Conservation (phyloP, 371 early-diverging fungal genomes). For the Lichtheimia ramosa region DNA sequence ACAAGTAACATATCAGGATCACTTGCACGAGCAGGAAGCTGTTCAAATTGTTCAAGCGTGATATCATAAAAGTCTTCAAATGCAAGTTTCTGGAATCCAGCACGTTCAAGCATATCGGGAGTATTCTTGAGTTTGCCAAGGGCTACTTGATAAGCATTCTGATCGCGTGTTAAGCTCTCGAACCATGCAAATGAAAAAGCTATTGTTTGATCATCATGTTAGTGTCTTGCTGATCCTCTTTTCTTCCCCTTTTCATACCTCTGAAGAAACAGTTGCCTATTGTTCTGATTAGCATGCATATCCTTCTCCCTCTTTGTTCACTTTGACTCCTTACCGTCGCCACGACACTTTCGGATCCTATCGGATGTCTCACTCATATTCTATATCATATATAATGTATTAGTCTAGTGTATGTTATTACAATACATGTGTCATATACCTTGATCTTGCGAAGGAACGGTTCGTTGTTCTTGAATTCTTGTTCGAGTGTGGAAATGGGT, state of each 20-base stretch:
- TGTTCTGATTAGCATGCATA: background rate
- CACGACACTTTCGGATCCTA: slow-evolving; percentile 64
- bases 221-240: too few relatives aligned
- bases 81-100: slow-evolving; percentile 60
- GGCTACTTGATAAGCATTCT: slow-evolving; percentile 27
- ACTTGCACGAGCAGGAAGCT: slow-evolving; percentile 24
- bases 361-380: slow-evolving; percentile 50
- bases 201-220: slow-evolving; percentile 13
- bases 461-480: slow-evolving; percentile 60
- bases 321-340: slow-evolving; percentile 56
- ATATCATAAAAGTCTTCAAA: slow-evolving; percentile 67
- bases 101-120: slow-evolving; percentile 45
- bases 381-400: slow-evolving; percentile 23
- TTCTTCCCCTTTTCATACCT: slow-evolving; percentile 39
- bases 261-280: slow-evolving; percentile 73
- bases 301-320: background rate
- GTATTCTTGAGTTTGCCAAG: slow-evolving; percentile 43
- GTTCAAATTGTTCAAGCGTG: slow-evolving; percentile 45
- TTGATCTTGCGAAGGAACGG: slow-evolving; percentile 58
- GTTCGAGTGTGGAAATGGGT: slow-evolving; percentile 44
- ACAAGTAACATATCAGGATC: slow-evolving; percentile 50
- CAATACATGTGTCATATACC: slow-evolving; percentile 26
- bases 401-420: too few relatives aligned
- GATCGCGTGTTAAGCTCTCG: slow-evolving; percentile 49
- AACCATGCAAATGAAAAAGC: slow-evolving; percentile 74